Percentiles rank a stretch among this genome's conserved stretches.
These are phyloP conservation scores for Dactylis glomerata DNA, from an alignment of 176 grass and related monocot species.

Conservation along the genomic window DNA sequence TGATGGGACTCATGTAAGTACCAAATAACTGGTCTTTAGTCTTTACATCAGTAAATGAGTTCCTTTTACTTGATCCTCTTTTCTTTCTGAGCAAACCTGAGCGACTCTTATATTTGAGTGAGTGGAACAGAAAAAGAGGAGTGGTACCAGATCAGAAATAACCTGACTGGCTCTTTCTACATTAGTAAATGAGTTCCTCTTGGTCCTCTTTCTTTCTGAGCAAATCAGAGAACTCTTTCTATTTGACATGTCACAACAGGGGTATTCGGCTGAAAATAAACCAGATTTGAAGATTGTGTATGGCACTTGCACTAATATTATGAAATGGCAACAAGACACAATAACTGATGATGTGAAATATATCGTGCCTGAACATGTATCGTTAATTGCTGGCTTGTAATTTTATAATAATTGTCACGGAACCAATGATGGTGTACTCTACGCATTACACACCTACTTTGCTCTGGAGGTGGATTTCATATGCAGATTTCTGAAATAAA, in stretches of 20 bases:
- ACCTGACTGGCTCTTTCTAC: background rate
- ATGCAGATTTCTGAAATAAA: constrained; percentile 3
- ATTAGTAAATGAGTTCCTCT: constrained; percentile 3
- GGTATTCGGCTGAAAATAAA: background rate
- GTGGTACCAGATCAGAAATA: background rate
- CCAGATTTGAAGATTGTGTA: background rate
- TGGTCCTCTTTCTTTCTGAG: background rate
- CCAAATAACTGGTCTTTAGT: background rate
- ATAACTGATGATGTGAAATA: background rate
- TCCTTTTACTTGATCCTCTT: background rate
- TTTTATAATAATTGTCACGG: background rate
- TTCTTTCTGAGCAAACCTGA: background rate
- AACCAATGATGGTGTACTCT: constrained; percentile 4
- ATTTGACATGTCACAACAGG: background rate
- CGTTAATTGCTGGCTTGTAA: background rate
- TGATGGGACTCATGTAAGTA: constrained; percentile 92
- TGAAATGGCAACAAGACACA: background rate
- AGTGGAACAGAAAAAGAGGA: background rate
- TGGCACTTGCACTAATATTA: background rate
- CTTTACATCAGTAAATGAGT: background rate
- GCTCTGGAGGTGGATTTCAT: background rate
- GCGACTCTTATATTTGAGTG: background rate
- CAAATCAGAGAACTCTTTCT: constrained; percentile 10
- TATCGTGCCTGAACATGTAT: background rate
- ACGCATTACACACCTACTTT: background rate